A percentile compares a stretch with the other conserved stretches of the same genome.
Evolutionary conservation across 208 protist genomes (phyloP).

Genomic region (Histomonas meleagridis): DNA sequence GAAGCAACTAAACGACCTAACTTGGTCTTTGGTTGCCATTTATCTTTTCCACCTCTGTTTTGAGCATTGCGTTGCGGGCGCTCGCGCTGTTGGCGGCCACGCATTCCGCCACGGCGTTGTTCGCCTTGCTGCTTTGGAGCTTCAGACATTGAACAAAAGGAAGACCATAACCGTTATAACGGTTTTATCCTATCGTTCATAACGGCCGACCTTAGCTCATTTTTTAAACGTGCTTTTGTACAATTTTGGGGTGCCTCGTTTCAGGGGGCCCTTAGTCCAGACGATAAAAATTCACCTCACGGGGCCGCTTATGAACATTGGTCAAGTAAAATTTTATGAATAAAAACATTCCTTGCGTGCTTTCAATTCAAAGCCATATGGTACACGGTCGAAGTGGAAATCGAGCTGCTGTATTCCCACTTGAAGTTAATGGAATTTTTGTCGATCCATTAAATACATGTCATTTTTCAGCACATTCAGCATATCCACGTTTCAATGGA

Average conservation of each 20-base stretch:
- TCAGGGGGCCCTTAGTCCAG: no score
- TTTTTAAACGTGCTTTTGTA: no score
- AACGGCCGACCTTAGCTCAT: no score
- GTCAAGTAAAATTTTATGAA: no score
- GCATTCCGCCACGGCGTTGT: not conserved
- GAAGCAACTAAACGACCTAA: conserved; percentile 80
- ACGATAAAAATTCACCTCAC: no score
- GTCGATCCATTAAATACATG: conserved; percentile 23
- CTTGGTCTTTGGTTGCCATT: conserved; percentile 96
- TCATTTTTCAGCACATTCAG: conserved; percentile 24
- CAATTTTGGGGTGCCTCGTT: no score
- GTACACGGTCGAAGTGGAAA: conserved; percentile 14
- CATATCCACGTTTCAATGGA: not conserved
- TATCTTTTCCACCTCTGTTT: conserved; percentile 59
- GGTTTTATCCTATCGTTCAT: no score
- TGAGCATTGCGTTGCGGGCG: conserved; percentile 41
- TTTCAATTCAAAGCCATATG: conserved; percentile 32
- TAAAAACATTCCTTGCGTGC: not conserved
- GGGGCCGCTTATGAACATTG: no score
- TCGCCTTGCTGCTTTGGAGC: no score
- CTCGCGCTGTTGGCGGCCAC: not conserved
- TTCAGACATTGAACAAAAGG: no score
- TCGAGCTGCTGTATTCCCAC: not conserved
- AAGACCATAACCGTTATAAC: no score
- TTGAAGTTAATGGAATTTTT: conserved; percentile 12